These are phyloP conservation scores for Cadophora gregata DNA, from an alignment of 2,329 filamentous ascomycete species.

Conservation along the genomic window DNA sequence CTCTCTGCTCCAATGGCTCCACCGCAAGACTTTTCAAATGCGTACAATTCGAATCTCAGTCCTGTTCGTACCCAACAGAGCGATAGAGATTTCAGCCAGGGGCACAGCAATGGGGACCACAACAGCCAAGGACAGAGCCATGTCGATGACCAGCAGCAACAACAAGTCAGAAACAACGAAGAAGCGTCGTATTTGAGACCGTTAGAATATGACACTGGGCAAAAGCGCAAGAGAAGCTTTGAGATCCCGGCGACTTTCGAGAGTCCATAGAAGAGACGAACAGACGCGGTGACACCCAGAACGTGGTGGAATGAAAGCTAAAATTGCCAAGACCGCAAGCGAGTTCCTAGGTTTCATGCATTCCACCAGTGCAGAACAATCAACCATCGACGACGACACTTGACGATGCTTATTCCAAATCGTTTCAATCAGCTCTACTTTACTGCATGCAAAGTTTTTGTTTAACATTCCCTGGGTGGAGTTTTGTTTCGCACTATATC, in stretches of 20 bases:
- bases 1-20: slow-evolving; percentile 61
- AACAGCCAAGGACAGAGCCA: slow-evolving; percentile 31
- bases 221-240: slow-evolving; percentile 42
- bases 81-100: slow-evolving; percentile 18
- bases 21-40: slow-evolving; percentile 50
- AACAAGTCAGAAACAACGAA: slow-evolving; percentile 36
- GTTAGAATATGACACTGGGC: slow-evolving; percentile 38
- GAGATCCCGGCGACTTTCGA: slow-evolving; percentile 38
- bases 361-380: neutral
- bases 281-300: neutral
- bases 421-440: neutral
- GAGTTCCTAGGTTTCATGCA: slow-evolving; percentile 6
- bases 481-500: slow-evolving; percentile 14
- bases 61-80: slow-evolving; percentile 17
- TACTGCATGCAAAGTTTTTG: neutral
- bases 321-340: slow-evolving; percentile 15
- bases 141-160: slow-evolving; percentile 34
- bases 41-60: slow-evolving; percentile 26
- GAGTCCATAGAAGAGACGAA: slow-evolving; percentile 27
- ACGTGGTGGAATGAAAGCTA: neutral
- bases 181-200: slow-evolving; percentile 37
- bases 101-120: slow-evolving; percentile 36
- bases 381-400: neutral
- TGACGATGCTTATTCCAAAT: neutral
- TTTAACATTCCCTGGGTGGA: neutral